Evolutionary conservation across 2,329 filamentous ascomycete species (phyloP), one percentile per base, ranked within the genome.

Genomic region (Malbranchea cinnamomea): DNA sequence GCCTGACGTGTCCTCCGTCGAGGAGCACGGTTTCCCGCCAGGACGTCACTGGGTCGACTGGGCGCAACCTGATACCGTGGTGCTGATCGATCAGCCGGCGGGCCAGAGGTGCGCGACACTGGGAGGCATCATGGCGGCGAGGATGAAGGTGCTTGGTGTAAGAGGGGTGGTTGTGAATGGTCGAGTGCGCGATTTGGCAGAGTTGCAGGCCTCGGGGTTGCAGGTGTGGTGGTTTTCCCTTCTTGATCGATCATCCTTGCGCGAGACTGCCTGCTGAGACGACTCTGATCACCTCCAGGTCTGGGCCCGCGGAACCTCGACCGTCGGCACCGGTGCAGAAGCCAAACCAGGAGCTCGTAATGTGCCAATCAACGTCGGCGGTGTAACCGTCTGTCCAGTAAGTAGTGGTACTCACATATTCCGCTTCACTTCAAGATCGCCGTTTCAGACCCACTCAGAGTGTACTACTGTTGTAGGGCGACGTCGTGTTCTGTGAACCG

Each of bases 101-200:
- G 63, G 60, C 1, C 76, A 82, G 47, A 64, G 63, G 30, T 81
- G 78, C 51, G 78, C 78, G 4, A 65, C 80, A 5, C 65, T 80
- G 4, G 79, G 79, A n/a, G 78, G 78, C 11, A 80, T 84, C 39
- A 78, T 83, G 67, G 78, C 75, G 4, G 58, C 68, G 17, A 62
- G 78, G 12, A 78, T 83, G 66, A 71, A 72, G 43, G 49, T 65
- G 9, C 60, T 74, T 7, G 67, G 68, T 9, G 68, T 68, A 11
- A 59, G 61, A 40, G 76, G 65, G 2, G 64, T 77, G 7, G 55
- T 83, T n/a, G 72, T 81, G 5, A 65, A 71, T 40, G 78, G 78
- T 1, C 59, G 78, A 22, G 68, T 77, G 4, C 62, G 78, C 37
- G 79, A 84, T 54, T 43, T 82, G 11, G 56, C 54, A 10, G 71